Percentiles rank a stretch among this genome's conserved stretches.
Conservation (phyloP, 495 filamentous ascomycete species). For the Neurospora sp. region DNA sequence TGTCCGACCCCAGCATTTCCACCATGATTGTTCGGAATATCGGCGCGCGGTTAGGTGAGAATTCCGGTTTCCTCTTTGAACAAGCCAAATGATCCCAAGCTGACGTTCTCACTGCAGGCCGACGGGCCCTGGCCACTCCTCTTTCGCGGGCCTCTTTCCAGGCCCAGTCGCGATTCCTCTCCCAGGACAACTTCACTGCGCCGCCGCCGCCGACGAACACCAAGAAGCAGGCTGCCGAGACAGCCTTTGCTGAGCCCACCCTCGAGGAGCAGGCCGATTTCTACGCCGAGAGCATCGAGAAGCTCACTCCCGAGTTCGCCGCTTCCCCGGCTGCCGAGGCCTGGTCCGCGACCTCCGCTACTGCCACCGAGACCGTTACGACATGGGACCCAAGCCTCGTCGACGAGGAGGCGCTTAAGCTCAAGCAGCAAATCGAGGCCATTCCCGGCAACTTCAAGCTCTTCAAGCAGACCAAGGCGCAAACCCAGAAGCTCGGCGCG, state of each 20-base stretch:
- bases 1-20: slow-evolving; percentile 4
- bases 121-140: slow-evolving; percentile 34
- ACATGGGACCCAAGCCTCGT: neutral
- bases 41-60: slow-evolving; percentile 38
- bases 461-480: slow-evolving; percentile 11
- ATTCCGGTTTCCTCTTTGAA: neutral
- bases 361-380: neutral
- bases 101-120: slow-evolving; percentile 26
- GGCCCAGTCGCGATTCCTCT: slow-evolving; percentile 16
- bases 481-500: slow-evolving; percentile 42
- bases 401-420: slow-evolving; percentile 7
- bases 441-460: slow-evolving; percentile 22
- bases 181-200: slow-evolving; percentile 1
- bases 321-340: neutral
- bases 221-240: neutral
- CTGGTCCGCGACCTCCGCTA: neutral
- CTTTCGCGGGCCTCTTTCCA: slow-evolving; percentile 27
- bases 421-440: slow-evolving; percentile 13
- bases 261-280: neutral
- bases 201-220: slow-evolving; percentile 3
- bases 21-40: slow-evolving; percentile 45
- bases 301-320: neutral
- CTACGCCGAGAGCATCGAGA: neutral
- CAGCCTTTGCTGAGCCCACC: neutral
- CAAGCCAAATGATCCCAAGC: neutral